These are phyloP conservation scores for Globisporangium orthogonon DNA, from an alignment of 352 stramenopile genomes.

Conservation along the genomic window DNA sequence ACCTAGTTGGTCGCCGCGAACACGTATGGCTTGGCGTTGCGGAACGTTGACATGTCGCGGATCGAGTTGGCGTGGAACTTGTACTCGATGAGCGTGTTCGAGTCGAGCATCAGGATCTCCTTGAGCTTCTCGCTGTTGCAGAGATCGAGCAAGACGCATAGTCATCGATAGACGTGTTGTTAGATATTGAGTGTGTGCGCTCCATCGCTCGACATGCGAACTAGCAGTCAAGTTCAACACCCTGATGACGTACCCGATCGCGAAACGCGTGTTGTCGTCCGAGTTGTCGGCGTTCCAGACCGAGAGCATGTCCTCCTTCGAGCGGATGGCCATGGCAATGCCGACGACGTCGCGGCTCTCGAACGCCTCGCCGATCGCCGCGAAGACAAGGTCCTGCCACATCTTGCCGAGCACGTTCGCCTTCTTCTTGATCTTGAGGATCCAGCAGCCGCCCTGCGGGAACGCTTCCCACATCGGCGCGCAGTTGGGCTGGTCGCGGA, in stretches of 20 bases:
- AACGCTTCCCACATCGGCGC: slow-evolving; percentile 90
- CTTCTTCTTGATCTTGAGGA: slow-evolving; percentile 94
- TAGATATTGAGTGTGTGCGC: no score
- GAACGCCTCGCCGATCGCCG: slow-evolving; percentile 89
- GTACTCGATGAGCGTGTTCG: slow-evolving; percentile 93
- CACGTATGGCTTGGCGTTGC: slow-evolving; percentile 90
- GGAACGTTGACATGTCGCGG: slow-evolving; percentile 91
- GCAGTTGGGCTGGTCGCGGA: slow-evolving; percentile 86
- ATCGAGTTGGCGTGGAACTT: slow-evolving; percentile 92
- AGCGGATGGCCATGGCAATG: slow-evolving; percentile 90
- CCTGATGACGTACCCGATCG: slow-evolving; percentile 47
- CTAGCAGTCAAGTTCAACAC: no score
- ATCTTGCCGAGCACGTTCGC: slow-evolving; percentile 92
- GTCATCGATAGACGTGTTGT: not conserved
- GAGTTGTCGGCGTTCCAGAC: slow-evolving; percentile 94
- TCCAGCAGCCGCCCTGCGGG: slow-evolving; percentile 92
- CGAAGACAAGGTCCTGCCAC: slow-evolving; percentile 93
- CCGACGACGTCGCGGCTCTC: slow-evolving; percentile 89
- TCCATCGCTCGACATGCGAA: no score
- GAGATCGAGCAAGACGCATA: not conserved
- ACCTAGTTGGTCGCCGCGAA: slow-evolving; percentile 68
- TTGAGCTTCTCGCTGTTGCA: slow-evolving; percentile 88
- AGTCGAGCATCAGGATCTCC: slow-evolving; percentile 91
- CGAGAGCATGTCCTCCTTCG: slow-evolving; percentile 92
- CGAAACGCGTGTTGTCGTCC: slow-evolving; percentile 79